These are phyloP conservation scores for Aspergillus pseudoterreus DNA, from an alignment of 2,329 filamentous ascomycete species.

Conservation along the genomic window DNA sequence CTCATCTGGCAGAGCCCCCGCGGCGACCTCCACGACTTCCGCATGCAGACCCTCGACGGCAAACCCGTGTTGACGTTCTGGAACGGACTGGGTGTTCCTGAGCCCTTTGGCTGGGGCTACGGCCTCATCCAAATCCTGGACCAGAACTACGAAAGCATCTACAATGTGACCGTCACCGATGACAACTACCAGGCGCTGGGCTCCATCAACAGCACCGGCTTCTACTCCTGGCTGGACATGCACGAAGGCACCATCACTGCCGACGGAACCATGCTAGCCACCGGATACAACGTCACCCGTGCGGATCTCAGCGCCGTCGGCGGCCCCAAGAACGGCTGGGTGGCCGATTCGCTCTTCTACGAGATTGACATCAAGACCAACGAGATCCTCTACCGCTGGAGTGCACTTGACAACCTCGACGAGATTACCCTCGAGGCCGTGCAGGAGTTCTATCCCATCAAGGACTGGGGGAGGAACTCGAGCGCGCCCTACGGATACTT, in stretches of 20 bases:
- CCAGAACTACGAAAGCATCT: conserved; percentile 22
- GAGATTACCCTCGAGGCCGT: not conserved
- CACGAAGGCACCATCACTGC: conserved; percentile 25
- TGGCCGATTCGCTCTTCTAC: conserved; percentile 26
- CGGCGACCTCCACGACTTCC: conserved; percentile 20
- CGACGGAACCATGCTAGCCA: conserved; percentile 24
- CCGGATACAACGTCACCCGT: conserved; percentile 25
- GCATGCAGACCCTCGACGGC: conserved; percentile 22
- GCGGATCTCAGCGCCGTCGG: conserved; percentile 23
- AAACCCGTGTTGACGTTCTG: conserved; percentile 26
- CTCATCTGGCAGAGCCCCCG: conserved; percentile 25
- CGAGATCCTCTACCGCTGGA: conserved; percentile 26
- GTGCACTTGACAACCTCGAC: conserved; percentile 20
- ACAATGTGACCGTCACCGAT: conserved; percentile 20
- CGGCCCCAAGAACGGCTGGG: conserved; percentile 25
- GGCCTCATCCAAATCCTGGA: conserved; percentile 24
- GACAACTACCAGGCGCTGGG: conserved; percentile 16
- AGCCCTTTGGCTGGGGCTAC: conserved; percentile 17
- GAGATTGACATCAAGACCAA: conserved; percentile 28
- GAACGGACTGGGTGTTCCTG: conserved; percentile 18
- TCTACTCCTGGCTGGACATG: conserved; percentile 14
- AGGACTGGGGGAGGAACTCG: not conserved
- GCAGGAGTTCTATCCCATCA: not conserved
- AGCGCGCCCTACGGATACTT: not conserved
- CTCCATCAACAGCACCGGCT: conserved; percentile 19